Evolutionary conservation across 176 grass and related monocot genomes (phyloP), one percentile per base, ranked within the genome.

Genomic region (Avena atlantica): DNA sequence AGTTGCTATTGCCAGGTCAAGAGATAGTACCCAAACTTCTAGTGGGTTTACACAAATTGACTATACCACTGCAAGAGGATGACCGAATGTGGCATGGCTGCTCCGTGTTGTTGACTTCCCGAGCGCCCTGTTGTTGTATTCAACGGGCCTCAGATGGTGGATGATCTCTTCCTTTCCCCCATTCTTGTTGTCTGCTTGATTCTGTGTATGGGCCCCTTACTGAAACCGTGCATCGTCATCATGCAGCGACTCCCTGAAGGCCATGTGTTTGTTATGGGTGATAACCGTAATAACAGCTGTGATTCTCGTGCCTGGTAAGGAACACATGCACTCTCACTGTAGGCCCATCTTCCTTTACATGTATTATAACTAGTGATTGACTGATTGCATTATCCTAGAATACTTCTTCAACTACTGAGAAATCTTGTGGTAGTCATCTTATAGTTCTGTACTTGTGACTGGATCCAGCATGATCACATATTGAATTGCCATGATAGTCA

Each of bases 61-160:
- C 16, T 12, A 75, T 75, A 71, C 71, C 47, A 76, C 73, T 73
- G 24, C 52, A 78, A 83, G 74, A 70, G 62, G 85, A 84, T 56
- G 89, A 83, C 62, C 85, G 74, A 87, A 84, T 79, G 80, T 79
- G 89, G 89, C 81, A 81, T 83, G 74, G 89, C 80, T 87, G 80
- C 89, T 91, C 89, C 80, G 71, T 91, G 89, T 91, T 91, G 89
- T 91, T 91, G 89, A 91, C 89, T 87, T 87, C 80, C 83, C 84
- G 89, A 87, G 89, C 87, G 85, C 89, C 80, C 64, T 8, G 19
- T 87, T 90, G 9, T 79, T 49, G 21, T 48, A 12, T 65, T 66
- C 21, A 63, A 78, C 37, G 11, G 85, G 89, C 81, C 89, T 91
- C 89, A 84, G 89, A 90, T 91, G 89, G 74, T 87, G 89, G 89